phyloP scores from a whole-genome alignment of 441 rosid genomes.

The Lagerstroemia fauriei region DNA sequence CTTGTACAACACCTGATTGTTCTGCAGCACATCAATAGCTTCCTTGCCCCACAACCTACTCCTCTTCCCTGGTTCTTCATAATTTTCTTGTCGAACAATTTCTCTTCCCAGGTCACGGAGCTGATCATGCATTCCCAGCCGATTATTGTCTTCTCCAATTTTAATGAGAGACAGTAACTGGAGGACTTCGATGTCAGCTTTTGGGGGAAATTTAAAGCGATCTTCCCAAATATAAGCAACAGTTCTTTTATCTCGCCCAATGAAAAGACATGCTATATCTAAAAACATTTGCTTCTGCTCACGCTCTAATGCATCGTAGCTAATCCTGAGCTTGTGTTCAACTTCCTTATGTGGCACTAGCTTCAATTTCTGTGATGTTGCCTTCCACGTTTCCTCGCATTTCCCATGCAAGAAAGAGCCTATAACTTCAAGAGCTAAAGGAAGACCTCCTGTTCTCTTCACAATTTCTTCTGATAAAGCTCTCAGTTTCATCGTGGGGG shows the following conservation, averaged over 20 bases:
- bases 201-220: neutral
- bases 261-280: neutral
- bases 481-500: neutral
- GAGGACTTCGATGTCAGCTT: neutral
- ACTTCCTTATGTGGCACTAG: neutral
- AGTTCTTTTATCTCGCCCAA: neutral
- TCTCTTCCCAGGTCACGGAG: neutral
- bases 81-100: neutral
- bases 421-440: conserved; percentile 2
- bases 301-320: neutral
- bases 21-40: conserved; percentile 1
- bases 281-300: neutral
- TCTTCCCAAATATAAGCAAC: neutral
- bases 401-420: neutral
- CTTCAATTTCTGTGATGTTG: neutral
- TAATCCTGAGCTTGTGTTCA: neutral
- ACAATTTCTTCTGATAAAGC: neutral
- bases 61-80: neutral
- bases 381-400: neutral
- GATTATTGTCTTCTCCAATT: neutral
- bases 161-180: neutral
- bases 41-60: conserved; percentile 14
- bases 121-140: neutral
- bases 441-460: neutral
- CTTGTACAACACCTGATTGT: neutral